Evolutionary conservation across 352 stramenopile species (phyloP).

Genomic region (Halophytophthora batemanensis): DNA sequence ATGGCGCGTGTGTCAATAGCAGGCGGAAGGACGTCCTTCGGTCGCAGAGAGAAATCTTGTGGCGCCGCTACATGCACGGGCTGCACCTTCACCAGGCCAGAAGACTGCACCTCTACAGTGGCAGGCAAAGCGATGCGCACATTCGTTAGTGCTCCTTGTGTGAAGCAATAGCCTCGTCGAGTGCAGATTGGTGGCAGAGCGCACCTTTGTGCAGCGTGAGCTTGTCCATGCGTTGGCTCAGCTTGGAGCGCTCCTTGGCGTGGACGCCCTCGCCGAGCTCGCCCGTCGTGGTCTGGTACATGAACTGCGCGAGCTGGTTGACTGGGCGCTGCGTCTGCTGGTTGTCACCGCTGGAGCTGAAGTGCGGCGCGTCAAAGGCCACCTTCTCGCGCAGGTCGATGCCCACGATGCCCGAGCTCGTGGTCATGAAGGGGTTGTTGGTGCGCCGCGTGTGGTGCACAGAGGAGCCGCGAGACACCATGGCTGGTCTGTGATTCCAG

Average conservation of each 20-base stretch:
- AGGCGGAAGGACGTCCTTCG: slow-evolving; percentile 49
- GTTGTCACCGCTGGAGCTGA: slow-evolving; percentile 30
- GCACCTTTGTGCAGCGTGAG: slow-evolving; percentile 59
- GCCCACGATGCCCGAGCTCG: slow-evolving; percentile 76
- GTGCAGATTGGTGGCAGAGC: not conserved
- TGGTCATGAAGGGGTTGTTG: slow-evolving; percentile 85
- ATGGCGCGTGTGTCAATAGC: slow-evolving; percentile 59
- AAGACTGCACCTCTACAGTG: slow-evolving; percentile 50
- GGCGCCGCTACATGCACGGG: slow-evolving; percentile 52
- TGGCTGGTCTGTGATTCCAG: slow-evolving; percentile 10
- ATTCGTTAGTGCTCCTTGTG: slow-evolving; percentile 6
- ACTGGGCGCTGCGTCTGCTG: slow-evolving; percentile 22
- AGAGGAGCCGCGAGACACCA: slow-evolving; percentile 72
- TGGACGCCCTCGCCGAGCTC: slow-evolving; percentile 46
- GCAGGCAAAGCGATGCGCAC: not conserved
- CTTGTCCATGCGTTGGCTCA: slow-evolving; percentile 82
- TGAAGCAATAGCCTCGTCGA: not conserved
- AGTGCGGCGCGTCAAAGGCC: slow-evolving; percentile 53
- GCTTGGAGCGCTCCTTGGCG: slow-evolving; percentile 37
- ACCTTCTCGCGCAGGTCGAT: slow-evolving; percentile 74
- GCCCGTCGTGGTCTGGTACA: slow-evolving; percentile 75
- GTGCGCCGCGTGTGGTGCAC: slow-evolving; percentile 69
- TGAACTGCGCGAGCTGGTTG: slow-evolving; percentile 59
- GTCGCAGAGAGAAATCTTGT: slow-evolving; percentile 44
- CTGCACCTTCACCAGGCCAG: slow-evolving; percentile 48